A percentile compares a stretch with the other conserved stretches of the same genome.
phyloP scores from a whole-genome alignment of 1,284 basidiomycete genomes.

The Psilocybe mexicana region DNA sequence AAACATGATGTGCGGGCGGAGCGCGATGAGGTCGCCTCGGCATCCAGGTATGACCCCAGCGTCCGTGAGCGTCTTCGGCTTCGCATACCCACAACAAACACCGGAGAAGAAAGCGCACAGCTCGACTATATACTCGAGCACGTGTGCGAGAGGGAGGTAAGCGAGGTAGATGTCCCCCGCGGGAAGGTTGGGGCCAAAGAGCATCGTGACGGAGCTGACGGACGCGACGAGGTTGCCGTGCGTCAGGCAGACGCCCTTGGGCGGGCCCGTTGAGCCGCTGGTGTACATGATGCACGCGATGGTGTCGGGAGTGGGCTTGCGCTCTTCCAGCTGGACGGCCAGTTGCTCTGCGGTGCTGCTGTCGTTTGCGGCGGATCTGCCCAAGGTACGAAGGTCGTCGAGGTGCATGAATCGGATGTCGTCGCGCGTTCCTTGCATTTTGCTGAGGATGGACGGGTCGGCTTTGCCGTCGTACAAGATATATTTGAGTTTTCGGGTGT shows the following conservation, averaged over 20 bases:
- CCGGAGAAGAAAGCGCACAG: constrained; percentile 63
- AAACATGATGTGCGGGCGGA: constrained; percentile 84
- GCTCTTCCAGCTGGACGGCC: constrained; percentile 46
- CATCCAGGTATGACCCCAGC: constrained; percentile 79
- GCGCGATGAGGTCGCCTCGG: constrained; percentile 81
- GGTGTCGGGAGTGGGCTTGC: constrained; percentile 64
- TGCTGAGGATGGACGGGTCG: constrained; percentile 50
- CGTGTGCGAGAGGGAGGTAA: constrained; percentile 92
- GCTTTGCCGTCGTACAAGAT: constrained; percentile 86
- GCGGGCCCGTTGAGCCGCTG: constrained; percentile 85
- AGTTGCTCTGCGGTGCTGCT: constrained; percentile 33
- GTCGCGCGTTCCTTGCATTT: constrained; percentile 52
- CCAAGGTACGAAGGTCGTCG: constrained; percentile 67
- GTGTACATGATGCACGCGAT: constrained; percentile 98
- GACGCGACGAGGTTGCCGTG: constrained; percentile 86
- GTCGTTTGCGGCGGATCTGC: constrained; percentile 36
- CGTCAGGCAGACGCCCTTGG: constrained; percentile 91
- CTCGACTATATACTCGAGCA: constrained; percentile 85
- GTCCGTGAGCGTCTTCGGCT: constrained; percentile 93
- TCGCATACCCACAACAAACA: constrained; percentile 82
- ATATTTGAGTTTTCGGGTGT: constrained; percentile 70
- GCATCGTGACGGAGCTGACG: constrained; percentile 71
- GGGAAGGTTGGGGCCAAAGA: constrained; percentile 75
- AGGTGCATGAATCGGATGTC: constrained; percentile 62
- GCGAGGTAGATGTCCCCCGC: constrained; percentile 76